Conservation (phyloP, 140 eudicot species). For the Oenanthe javanica region DNA sequence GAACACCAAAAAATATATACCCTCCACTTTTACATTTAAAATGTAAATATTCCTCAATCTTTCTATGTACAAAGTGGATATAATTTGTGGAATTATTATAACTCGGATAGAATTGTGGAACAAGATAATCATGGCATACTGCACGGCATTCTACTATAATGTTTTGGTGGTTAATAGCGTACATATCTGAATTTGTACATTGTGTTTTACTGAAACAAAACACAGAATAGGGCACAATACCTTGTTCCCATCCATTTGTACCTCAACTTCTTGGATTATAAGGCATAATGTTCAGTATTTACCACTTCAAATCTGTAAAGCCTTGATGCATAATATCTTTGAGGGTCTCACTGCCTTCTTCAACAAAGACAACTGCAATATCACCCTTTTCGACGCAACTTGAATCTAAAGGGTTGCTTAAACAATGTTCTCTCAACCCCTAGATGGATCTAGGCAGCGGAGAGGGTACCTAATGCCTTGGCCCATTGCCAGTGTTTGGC, state of each 20-base stretch:
- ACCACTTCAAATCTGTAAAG: background rate
- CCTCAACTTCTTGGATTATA: background rate
- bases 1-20: background rate
- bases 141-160: background rate
- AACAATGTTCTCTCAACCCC: too few species aligned
- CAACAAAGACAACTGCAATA: too few species aligned
- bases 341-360: too few species aligned
- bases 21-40: background rate
- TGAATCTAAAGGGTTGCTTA: too few species aligned
- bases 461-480: too few species aligned
- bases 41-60: background rate
- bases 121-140: background rate
- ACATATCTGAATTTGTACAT: background rate
- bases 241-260: background rate
- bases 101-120: background rate
- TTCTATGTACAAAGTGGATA: background rate
- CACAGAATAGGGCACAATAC: background rate
- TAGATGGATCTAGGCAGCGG: too few species aligned
- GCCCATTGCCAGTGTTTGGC: too few species aligned
- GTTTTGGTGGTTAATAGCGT: background rate
- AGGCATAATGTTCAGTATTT: background rate
- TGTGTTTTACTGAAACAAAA: background rate
- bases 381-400: too few species aligned
- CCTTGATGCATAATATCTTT: too few species aligned
- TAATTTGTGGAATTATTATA: background rate